These are phyloP conservation scores for Mucor lusitanicus DNA, from an alignment of 371 early-diverging fungal species.

Conservation along the genomic window DNA sequence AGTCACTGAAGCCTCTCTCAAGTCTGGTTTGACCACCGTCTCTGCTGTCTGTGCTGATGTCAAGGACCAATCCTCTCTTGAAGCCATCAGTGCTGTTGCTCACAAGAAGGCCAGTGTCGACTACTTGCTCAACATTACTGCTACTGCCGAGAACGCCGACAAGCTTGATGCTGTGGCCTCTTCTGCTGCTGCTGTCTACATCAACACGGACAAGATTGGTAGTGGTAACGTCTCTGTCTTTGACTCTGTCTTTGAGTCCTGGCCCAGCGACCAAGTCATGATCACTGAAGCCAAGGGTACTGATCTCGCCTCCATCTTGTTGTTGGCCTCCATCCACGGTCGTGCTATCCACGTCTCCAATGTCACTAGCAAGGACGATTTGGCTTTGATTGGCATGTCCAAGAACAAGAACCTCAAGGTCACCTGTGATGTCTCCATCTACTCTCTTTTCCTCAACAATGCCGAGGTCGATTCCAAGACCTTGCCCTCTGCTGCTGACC, in stretches of 20 bases:
- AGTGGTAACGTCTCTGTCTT: conserved; percentile 58
- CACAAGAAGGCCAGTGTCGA: conserved; percentile 70
- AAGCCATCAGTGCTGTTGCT: conserved; percentile 53
- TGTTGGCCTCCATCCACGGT: conserved; percentile 81
- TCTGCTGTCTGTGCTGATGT: conserved; percentile 60
- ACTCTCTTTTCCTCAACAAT: conserved; percentile 68
- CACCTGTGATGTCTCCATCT: conserved; percentile 91
- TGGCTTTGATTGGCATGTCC: conserved; percentile 80
- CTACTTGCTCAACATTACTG: conserved; percentile 75
- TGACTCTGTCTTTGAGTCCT: conserved; percentile 67
- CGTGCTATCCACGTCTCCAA: conserved; percentile 88
- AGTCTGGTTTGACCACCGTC: conserved; percentile 86
- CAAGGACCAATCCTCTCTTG: conserved; percentile 56
- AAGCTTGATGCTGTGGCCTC: conserved; percentile 33
- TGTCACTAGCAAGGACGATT: conserved; percentile 76
- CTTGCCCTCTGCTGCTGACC: conserved; percentile 57
- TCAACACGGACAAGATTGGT: conserved; percentile 56
- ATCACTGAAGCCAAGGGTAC: conserved; percentile 84
- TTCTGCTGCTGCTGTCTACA: conserved; percentile 62
- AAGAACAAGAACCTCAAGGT: conserved; percentile 90
- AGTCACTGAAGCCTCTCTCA: conserved; percentile 73
- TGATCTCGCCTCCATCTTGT: conserved; percentile 86
- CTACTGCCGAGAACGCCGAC: conserved; percentile 61
- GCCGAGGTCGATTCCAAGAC: conserved; percentile 25
- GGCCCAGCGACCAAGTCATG: conserved; percentile 76